These are phyloP conservation scores for Gymnopilus junonius DNA, from an alignment of 768 basidiomycete genomes.

Conservation along the genomic window DNA sequence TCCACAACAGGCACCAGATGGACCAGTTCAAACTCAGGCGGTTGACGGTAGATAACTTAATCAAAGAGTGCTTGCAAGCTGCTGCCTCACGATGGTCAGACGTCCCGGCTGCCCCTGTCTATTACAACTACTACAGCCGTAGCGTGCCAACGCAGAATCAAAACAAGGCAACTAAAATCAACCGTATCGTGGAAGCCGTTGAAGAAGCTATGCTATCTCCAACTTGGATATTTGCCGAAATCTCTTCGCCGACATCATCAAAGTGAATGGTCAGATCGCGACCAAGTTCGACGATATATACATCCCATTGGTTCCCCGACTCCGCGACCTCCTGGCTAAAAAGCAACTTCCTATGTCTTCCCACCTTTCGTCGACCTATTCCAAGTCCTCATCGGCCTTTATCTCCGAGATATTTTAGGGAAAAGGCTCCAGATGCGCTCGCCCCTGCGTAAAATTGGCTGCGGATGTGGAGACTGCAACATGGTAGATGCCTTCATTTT, in stretches of 20 bases:
- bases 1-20: not conserved
- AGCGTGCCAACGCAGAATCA: not conserved
- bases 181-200: conserved; percentile 29
- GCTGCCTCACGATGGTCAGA: conserved; percentile 25
- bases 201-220: conserved; percentile 26
- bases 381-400: conserved; percentile 30
- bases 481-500: conserved; percentile 31
- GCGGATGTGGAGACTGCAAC: conserved; percentile 35
- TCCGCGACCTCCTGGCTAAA: conserved; percentile 22
- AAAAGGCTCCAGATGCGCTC: conserved; percentile 3
- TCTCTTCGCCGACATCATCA: conserved; percentile 29
- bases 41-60: conserved; percentile 11
- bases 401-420: conserved; percentile 33
- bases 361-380: conserved; percentile 35
- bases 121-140: not conserved
- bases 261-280: conserved; percentile 9
- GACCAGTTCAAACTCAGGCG: not conserved
- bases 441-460: conserved; percentile 33
- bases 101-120: not conserved
- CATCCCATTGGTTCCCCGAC: conserved; percentile 27
- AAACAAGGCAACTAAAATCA: conserved; percentile 19
- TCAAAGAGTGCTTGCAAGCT: conserved; percentile 19
- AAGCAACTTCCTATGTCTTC: conserved; percentile 19
- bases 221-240: conserved; percentile 22
- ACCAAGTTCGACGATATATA: conserved; percentile 32